Percentiles rank a stretch among this genome's conserved stretches.
Conservation (phyloP, 441 rosid species). For the Jatropha podagrica region DNA sequence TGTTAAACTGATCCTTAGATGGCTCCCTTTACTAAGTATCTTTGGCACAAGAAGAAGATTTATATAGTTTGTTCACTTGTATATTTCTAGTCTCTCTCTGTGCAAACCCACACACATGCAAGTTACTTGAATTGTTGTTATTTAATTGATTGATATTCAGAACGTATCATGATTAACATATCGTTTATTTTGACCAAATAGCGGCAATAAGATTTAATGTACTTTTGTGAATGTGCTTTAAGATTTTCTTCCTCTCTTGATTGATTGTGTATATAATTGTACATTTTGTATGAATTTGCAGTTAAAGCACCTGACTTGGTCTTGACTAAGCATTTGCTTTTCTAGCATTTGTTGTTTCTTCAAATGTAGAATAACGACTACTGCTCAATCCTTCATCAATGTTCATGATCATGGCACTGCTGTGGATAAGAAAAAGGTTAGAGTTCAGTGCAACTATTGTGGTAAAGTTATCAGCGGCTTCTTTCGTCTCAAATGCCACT, state of each 20-base stretch:
- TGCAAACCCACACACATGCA: neutral
- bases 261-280: neutral
- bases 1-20: no score
- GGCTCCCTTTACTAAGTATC: no score
- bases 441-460: slow-evolving; percentile 55
- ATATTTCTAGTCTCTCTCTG: neutral
- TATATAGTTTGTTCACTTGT: neutral
- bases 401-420: slow-evolving; percentile 40
- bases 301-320: neutral
- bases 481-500: slow-evolving; percentile 42
- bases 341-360: slow-evolving; percentile 6
- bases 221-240: neutral
- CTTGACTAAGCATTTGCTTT: neutral
- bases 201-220: neutral
- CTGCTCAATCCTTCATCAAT: slow-evolving; percentile 23
- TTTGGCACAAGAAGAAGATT: neutral
- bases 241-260: neutral
- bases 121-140: neutral
- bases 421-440: slow-evolving; percentile 23
- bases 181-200: neutral
- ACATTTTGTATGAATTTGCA: neutral
- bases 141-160: neutral
- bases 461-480: slow-evolving; percentile 33
- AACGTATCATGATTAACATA: neutral
- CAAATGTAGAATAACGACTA: slow-evolving; percentile 30